Conservation (phyloP, 805 yeast species). For the Saccharomycopsis fodiens region DNA sequence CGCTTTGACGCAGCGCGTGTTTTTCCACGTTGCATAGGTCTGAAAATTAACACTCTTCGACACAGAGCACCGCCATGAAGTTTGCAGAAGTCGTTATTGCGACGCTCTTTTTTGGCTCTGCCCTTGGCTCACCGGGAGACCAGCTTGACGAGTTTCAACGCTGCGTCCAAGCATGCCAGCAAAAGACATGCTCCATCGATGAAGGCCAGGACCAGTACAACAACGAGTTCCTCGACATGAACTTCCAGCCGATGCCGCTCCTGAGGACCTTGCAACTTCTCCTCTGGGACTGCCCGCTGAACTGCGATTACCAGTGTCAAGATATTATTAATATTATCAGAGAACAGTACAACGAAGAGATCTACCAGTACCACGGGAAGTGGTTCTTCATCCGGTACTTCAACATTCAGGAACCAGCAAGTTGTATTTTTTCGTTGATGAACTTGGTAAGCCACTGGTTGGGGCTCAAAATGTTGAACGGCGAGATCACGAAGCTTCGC, state of each 20-base stretch:
- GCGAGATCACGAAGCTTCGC: slow-evolving; percentile 21
- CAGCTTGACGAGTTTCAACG: slow-evolving; percentile 46
- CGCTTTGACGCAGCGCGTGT: not conserved
- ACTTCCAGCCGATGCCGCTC: slow-evolving; percentile 29
- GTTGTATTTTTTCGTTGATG: slow-evolving; percentile 68
- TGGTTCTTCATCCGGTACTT: slow-evolving; percentile 83
- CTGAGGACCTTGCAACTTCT: slow-evolving; percentile 37
- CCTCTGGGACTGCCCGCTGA: slow-evolving; percentile 66
- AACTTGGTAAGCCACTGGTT: slow-evolving; percentile 60
- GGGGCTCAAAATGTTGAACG: slow-evolving; percentile 32
- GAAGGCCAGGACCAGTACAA: slow-evolving; percentile 23
- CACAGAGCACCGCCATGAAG: too few species aligned
- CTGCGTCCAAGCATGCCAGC: slow-evolving; percentile 47
- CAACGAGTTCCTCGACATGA: slow-evolving; percentile 32
- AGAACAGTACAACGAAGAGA: slow-evolving; percentile 36
- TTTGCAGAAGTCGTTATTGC: too few species aligned
- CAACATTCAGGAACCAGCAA: slow-evolving; percentile 82
- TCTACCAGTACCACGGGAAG: slow-evolving; percentile 90
- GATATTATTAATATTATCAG: slow-evolving; percentile 59
- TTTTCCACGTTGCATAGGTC: not conserved
- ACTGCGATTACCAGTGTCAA: slow-evolving; percentile 94
- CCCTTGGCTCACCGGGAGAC: slow-evolving; percentile 61
- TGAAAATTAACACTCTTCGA: not conserved
- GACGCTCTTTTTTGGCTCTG: too few species aligned
- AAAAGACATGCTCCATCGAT: slow-evolving; percentile 18